These are phyloP conservation scores for Eutypella sp. DNA, from an alignment of 2,329 filamentous ascomycete species.

Conservation along the genomic window DNA sequence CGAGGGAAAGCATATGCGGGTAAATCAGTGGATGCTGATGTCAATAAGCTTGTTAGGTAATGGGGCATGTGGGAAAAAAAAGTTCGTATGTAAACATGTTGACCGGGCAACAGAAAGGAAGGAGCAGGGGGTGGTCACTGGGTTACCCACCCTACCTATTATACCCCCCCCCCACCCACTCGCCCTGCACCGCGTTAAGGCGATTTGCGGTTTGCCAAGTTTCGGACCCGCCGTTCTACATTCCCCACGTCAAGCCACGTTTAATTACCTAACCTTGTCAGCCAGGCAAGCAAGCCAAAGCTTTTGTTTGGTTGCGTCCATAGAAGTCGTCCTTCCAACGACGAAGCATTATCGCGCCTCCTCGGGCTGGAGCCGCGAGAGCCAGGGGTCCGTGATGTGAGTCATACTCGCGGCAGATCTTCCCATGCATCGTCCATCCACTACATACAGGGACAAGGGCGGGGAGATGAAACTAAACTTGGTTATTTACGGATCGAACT, in stretches of 20 bases:
- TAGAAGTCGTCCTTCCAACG: constrained; percentile 15
- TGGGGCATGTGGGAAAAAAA: neutral
- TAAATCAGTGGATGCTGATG: neutral
- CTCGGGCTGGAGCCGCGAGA: neutral
- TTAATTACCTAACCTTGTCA: too few relatives aligned
- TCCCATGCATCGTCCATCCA: too few relatives aligned
- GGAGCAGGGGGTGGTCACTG: neutral
- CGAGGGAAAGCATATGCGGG: constrained; percentile 1
- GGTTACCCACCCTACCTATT: neutral
- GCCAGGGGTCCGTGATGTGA: neutral
- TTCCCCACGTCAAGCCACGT: neutral
- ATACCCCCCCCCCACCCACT: too few relatives aligned
- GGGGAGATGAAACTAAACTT: too few relatives aligned
- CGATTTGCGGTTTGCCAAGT: neutral
- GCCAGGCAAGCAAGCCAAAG: neutral
- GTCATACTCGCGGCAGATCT: too few relatives aligned
- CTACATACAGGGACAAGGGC: too few relatives aligned
- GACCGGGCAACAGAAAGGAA: constrained; percentile 17
- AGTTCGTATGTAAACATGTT: constrained; percentile 6
- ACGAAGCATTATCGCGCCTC: constrained; percentile 10
- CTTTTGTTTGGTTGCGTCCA: constrained; percentile 9
- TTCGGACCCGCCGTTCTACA: neutral
- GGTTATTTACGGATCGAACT: too few relatives aligned
- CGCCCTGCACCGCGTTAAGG: neutral
- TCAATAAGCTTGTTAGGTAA: neutral